These are phyloP conservation scores for Vanrija humicola DNA, from an alignment of 1,284 basidiomycete genomes.

Conservation along the genomic window DNA sequence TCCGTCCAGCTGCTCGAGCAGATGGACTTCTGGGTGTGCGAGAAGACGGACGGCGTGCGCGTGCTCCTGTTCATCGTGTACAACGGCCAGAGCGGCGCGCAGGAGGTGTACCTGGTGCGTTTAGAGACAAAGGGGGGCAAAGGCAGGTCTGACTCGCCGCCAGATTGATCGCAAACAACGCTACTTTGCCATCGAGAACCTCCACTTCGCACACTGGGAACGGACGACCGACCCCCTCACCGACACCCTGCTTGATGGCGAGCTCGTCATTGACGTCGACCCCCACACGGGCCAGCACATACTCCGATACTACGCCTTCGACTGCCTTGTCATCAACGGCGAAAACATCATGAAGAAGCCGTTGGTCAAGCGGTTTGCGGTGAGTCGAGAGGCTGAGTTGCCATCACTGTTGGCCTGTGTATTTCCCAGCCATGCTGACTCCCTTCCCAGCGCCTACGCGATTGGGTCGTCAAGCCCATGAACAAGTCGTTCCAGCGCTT, in stretches of 20 bases:
- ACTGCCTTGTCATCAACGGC: slow-evolving; percentile 82
- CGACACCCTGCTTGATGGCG: slow-evolving; percentile 87
- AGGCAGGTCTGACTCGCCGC: neutral
- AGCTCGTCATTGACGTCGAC: slow-evolving; percentile 88
- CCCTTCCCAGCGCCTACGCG: slow-evolving; percentile 63
- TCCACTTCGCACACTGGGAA: slow-evolving; percentile 86
- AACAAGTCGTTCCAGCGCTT: slow-evolving; percentile 61
- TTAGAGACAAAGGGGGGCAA: neutral
- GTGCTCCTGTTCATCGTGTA: slow-evolving; percentile 78
- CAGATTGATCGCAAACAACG: slow-evolving; percentile 94
- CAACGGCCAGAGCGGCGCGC: slow-evolving; percentile 55
- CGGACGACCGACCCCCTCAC: slow-evolving; percentile 61
- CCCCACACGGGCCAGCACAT: slow-evolving; percentile 70
- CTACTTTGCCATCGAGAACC: slow-evolving; percentile 68
- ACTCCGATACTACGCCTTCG: slow-evolving; percentile 81
- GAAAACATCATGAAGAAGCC: slow-evolving; percentile 80
- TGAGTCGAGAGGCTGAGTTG: slow-evolving; percentile 48
- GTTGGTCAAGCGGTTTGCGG: slow-evolving; percentile 85
- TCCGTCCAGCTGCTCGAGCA: slow-evolving; percentile 72
- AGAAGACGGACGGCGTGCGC: slow-evolving; percentile 97
- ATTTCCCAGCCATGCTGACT: neutral
- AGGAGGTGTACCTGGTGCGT: slow-evolving; percentile 74
- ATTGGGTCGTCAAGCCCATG: slow-evolving; percentile 80
- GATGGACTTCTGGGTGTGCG: slow-evolving; percentile 97
- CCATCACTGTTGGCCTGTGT: neutral